phyloP scores from a whole-genome alignment of 2,329 filamentous ascomycete species.

The Aspergillus sp. region DNA sequence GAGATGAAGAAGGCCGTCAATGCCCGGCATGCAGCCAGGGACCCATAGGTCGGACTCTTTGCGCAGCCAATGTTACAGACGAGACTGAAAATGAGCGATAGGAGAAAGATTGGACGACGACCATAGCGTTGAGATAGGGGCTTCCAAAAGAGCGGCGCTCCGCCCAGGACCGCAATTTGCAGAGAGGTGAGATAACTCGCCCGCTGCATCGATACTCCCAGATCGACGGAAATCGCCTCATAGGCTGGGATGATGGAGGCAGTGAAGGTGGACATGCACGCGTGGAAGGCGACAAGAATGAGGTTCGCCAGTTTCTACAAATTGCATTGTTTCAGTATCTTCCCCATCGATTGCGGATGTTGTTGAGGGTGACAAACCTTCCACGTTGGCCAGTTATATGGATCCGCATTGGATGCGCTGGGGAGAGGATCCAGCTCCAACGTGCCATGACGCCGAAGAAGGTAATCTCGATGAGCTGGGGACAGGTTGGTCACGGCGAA shows the following conservation, averaged over 20 bases:
- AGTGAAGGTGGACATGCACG: slow-evolving; percentile 58
- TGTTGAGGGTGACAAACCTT: slow-evolving; percentile 35
- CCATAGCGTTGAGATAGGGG: slow-evolving; percentile 55
- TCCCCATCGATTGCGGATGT: neutral
- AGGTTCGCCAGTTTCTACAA: slow-evolving; percentile 28
- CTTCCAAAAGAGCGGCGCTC: slow-evolving; percentile 55
- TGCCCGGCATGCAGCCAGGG: slow-evolving; percentile 52
- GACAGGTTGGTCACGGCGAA: slow-evolving; percentile 14
- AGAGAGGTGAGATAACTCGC: slow-evolving; percentile 55
- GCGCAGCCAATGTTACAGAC: slow-evolving; percentile 58
- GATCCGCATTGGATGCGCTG: slow-evolving; percentile 48
- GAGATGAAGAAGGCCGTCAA: slow-evolving; percentile 55
- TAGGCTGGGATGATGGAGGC: slow-evolving; percentile 58
- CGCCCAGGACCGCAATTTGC: slow-evolving; percentile 55
- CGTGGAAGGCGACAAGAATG: slow-evolving; percentile 56
- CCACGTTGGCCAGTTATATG: slow-evolving; percentile 55
- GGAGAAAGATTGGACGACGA: slow-evolving; percentile 54
- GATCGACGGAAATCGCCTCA: slow-evolving; percentile 48
- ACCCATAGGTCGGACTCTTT: slow-evolving; percentile 47
- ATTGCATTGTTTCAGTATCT: neutral
- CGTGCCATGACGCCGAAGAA: slow-evolving; percentile 53
- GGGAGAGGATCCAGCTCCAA: slow-evolving; percentile 54
- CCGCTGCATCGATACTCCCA: slow-evolving; percentile 47
- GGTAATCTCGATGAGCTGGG: slow-evolving; percentile 40
- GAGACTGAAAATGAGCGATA: slow-evolving; percentile 49